Conservation (phyloP, 805 yeast species). For the Cephaloascus fragrans region DNA sequence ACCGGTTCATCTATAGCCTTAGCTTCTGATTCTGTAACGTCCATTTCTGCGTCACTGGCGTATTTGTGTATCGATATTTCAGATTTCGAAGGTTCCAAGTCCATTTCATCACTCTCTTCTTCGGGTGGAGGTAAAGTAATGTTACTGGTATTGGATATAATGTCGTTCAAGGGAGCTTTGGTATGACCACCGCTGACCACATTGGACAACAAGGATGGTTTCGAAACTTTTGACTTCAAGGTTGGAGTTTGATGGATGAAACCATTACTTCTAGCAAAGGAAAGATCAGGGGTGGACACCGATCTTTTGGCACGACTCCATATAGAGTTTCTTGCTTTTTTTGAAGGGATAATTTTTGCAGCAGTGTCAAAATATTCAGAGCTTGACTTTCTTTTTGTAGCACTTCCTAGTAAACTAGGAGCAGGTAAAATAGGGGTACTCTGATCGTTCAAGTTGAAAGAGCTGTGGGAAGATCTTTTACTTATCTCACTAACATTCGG, state of each 20-base stretch:
- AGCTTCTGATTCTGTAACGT: slow-evolving; percentile 22
- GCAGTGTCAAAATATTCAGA: slow-evolving; percentile 4
- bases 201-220: background rate
- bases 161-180: background rate
- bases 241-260: background rate
- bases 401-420: background rate
- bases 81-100: slow-evolving; percentile 13
- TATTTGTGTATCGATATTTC: slow-evolving; percentile 3
- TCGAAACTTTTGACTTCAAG: background rate
- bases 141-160: background rate
- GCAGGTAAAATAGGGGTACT: slow-evolving; percentile 2
- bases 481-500: background rate
- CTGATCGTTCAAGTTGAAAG: slow-evolving; percentile 5
- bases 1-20: slow-evolving; percentile 21
- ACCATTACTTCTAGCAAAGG: background rate
- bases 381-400: slow-evolving; percentile 1
- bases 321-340: background rate
- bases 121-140: slow-evolving; percentile 11
- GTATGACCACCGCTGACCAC: background rate
- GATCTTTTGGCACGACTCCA: background rate
- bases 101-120: slow-evolving; percentile 7
- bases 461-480: background rate
- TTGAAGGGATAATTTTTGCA: background rate
- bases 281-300: background rate
- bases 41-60: slow-evolving; percentile 21